These are phyloP conservation scores for Xylaria sp. DNA, from an alignment of 2,329 filamentous ascomycete genomes.

Conservation along the genomic window DNA sequence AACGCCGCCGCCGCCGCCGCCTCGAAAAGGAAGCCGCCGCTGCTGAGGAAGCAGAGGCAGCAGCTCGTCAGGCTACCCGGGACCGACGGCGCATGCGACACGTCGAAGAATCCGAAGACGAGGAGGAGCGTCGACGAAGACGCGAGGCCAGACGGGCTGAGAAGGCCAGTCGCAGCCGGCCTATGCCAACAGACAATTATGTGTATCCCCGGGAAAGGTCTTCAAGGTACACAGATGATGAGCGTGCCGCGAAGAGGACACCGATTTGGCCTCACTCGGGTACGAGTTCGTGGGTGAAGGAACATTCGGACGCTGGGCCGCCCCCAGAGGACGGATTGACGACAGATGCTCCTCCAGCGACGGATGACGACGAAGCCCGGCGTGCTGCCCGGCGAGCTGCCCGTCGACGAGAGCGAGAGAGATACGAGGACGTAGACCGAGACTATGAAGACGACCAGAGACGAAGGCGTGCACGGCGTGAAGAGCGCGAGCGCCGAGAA, in stretches of 20 bases:
- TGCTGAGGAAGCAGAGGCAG: conserved; percentile 57
- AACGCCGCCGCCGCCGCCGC: conserved; percentile 53
- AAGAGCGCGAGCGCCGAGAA: conserved; percentile 54
- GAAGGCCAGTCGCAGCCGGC: conserved; percentile 55
- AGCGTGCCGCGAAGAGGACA: conserved; percentile 42
- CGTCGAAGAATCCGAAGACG: conserved; percentile 59
- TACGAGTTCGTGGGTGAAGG: conserved; percentile 73
- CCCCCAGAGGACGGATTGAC: conserved; percentile 59
- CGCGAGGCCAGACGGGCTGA: conserved; percentile 62
- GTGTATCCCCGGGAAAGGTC: conserved; percentile 55
- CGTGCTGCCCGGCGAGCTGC: conserved; percentile 61
- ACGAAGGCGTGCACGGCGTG: conserved; percentile 57
- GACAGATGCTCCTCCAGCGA: conserved; percentile 51
- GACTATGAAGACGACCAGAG: conserved; percentile 58
- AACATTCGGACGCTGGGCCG: conserved; percentile 69
- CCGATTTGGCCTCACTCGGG: conserved; percentile 70
- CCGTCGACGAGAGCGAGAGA: conserved; percentile 53
- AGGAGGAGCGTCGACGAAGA: conserved; percentile 63
- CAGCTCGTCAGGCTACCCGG: conserved; percentile 58
- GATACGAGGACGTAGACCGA: conserved; percentile 48
- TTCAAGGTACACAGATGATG: conserved; percentile 51
- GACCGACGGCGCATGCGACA: conserved; percentile 61
- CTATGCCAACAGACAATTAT: conserved; percentile 57
- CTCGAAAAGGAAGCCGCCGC: conserved; percentile 57
- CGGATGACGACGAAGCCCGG: conserved; percentile 61